Conservation (phyloP, 129 eudicot genomes). For the Dittrichia graveolens region DNA sequence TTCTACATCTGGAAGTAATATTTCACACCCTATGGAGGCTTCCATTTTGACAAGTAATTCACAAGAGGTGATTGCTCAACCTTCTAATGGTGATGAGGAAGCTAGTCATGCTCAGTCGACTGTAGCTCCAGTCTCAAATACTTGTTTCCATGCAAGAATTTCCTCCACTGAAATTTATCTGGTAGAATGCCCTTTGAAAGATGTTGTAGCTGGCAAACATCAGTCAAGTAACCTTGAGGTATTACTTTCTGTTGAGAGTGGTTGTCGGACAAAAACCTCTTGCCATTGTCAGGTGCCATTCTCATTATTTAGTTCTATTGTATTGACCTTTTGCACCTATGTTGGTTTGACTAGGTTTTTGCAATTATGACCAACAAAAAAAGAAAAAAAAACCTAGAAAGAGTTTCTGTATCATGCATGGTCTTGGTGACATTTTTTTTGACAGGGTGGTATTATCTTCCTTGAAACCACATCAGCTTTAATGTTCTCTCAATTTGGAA, state of each 20-base stretch:
- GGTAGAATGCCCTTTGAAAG: constrained; percentile 53
- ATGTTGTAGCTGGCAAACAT: constrained; percentile 47
- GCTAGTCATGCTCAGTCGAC: constrained; percentile 9
- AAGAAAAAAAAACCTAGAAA: background rate
- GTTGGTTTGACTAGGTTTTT: background rate
- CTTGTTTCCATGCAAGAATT: constrained; percentile 41
- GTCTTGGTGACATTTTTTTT: constrained; percentile 32
- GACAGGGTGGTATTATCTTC: constrained; percentile 77
- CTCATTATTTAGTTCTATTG: constrained; percentile 15
- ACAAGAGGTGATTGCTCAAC: constrained; percentile 35
- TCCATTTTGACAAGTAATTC: constrained; percentile 24
- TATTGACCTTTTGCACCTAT: constrained; percentile 14
- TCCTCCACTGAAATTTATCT: constrained; percentile 56
- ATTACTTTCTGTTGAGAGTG: constrained; percentile 56
- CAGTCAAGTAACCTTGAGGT: constrained; percentile 47
- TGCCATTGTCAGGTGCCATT: constrained; percentile 71
- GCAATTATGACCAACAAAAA: constrained; percentile 10
- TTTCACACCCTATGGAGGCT: constrained; percentile 29
- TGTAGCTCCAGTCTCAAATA: constrained; percentile 30
- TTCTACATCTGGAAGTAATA: constrained; percentile 41
- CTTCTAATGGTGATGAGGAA: constrained; percentile 6
- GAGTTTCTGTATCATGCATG: constrained; percentile 30
- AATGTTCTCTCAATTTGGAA: constrained; percentile 55
- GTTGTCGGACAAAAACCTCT: constrained; percentile 42
- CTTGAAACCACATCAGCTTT: constrained; percentile 59